Percentiles rank a stretch among this genome's conserved stretches.
These are phyloP conservation scores for Ophiocordyceps australis DNA, from an alignment of 2,329 filamentous ascomycete species.

Conservation along the genomic window DNA sequence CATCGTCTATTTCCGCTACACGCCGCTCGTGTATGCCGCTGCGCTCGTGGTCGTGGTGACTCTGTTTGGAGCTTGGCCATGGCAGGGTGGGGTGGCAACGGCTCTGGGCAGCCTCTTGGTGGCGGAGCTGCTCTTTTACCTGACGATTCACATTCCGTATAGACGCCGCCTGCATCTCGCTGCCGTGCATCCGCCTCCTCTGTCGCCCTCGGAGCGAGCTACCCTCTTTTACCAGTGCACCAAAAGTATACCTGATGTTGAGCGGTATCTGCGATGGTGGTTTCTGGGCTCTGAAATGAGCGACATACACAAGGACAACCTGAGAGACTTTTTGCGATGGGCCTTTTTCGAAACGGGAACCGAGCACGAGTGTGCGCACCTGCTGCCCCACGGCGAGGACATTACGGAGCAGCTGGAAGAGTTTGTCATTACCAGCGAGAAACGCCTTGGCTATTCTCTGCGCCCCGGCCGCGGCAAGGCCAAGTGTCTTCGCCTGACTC, in stretches of 20 bases:
- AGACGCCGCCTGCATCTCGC: slow-evolving; percentile 16
- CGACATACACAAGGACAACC: slow-evolving; percentile 48
- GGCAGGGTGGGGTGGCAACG: slow-evolving; percentile 2
- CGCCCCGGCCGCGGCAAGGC: slow-evolving; percentile 35
- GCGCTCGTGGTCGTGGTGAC: slow-evolving; percentile 10
- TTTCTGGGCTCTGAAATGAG: slow-evolving; percentile 39
- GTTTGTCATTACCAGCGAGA: slow-evolving; percentile 33
- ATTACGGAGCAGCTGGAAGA: slow-evolving; percentile 22
- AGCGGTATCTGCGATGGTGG: slow-evolving; percentile 43
- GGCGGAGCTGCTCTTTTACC: slow-evolving; percentile 23
- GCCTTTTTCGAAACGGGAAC: slow-evolving; percentile 37
- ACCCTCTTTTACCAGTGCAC: slow-evolving; percentile 38
- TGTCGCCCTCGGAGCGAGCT: slow-evolving; percentile 26
- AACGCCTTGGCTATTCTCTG: slow-evolving; percentile 29
- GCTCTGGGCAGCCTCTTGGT: slow-evolving; percentile 12
- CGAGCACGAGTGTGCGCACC: slow-evolving; percentile 8
- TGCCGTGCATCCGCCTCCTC: slow-evolving; percentile 20
- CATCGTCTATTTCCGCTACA: slow-evolving; percentile 24
- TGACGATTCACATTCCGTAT: slow-evolving; percentile 22
- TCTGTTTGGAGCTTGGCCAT: neutral
- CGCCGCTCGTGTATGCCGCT: slow-evolving; percentile 18
- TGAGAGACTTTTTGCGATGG: slow-evolving; percentile 50
- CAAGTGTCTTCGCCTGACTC: slow-evolving; percentile 39
- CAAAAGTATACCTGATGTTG: slow-evolving; percentile 32
- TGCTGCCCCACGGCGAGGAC: slow-evolving; percentile 9